Conservation (phyloP, 148 eudicot genomes). For the Arctostaphylos glauca region DNA sequence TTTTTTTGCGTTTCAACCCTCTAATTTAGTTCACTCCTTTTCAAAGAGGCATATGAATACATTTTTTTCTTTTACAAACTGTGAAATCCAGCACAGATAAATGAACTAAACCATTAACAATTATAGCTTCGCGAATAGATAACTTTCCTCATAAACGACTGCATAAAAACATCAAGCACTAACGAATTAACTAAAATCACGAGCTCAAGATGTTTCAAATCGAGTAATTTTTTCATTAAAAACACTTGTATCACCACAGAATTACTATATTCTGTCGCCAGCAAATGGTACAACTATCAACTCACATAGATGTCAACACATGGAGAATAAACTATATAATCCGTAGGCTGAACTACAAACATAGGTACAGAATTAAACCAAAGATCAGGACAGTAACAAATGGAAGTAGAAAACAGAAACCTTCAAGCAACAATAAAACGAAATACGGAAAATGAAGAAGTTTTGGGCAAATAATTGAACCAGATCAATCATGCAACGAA, state of each 20-base stretch:
- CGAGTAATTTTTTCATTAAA: not conserved
- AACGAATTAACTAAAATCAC: not conserved
- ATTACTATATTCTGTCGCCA: not conserved
- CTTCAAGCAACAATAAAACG: not conserved
- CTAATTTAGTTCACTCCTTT: not conserved
- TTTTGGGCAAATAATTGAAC: not conserved
- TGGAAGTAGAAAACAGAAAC: not conserved
- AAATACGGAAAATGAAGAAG: not conserved
- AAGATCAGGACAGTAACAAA: not conserved
- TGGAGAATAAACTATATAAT: not conserved
- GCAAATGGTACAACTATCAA: not conserved
- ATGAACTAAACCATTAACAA: not conserved
- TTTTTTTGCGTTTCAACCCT: not conserved
- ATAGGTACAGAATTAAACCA: not conserved
- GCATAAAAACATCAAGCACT: not conserved
- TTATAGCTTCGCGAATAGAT: not conserved
- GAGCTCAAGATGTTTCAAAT: not conserved
- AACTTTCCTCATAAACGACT: not conserved
- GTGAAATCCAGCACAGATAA: not conserved
- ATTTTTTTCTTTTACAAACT: not conserved
- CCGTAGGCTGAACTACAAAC: not conserved
- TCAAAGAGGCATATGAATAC: not conserved
- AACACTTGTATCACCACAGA: not conserved
- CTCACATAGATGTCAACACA: not conserved
- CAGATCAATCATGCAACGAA: not conserved